A percentile compares a stretch with the other conserved stretches of the same genome.
phyloP scores from a whole-genome alignment of 1,284 basidiomycete genomes.

The Megacollybia platyphylla region DNA sequence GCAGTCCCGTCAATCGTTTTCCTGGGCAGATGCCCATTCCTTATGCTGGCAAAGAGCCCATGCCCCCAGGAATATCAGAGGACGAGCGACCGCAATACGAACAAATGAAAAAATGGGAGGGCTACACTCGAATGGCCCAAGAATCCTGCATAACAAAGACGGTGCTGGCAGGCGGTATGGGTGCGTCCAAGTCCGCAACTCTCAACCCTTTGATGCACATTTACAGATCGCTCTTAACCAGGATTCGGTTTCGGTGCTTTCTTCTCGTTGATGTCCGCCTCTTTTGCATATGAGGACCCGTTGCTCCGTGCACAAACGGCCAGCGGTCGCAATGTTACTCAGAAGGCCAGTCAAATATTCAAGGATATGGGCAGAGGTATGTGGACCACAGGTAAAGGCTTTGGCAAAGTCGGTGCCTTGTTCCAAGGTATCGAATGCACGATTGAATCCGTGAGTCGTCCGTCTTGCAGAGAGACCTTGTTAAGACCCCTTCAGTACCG shows the following conservation, averaged over 20 bases:
- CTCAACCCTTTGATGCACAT: background rate
- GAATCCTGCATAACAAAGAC: conserved; percentile 83
- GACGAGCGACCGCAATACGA: conserved; percentile 61
- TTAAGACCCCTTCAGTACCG: conserved; percentile 54
- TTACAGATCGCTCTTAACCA: conserved; percentile 14
- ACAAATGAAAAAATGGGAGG: conserved; percentile 67
- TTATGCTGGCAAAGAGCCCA: conserved; percentile 55
- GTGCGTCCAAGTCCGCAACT: conserved; percentile 20
- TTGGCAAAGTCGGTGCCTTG: conserved; percentile 89
- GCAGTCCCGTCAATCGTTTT: conserved; percentile 2
- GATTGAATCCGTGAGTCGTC: conserved; percentile 78
- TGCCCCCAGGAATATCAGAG: conserved; percentile 74
- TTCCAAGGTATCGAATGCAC: conserved; percentile 94
- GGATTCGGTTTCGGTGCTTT: conserved; percentile 91
- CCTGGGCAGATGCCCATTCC: conserved; percentile 32
- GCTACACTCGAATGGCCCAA: conserved; percentile 57
- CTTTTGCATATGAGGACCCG: conserved; percentile 94
- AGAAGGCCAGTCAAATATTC: conserved; percentile 81
- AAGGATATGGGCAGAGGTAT: conserved; percentile 92
- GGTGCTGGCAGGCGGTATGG: conserved; percentile 65
- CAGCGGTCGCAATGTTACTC: conserved; percentile 45
- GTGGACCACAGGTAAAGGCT: conserved; percentile 85
- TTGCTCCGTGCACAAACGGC: conserved; percentile 59
- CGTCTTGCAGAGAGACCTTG: conserved; percentile 1
- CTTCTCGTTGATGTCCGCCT: conserved; percentile 92